phyloP scores from a whole-genome alignment of 345 rosid species.

The Eucalyptus cloeziana region DNA sequence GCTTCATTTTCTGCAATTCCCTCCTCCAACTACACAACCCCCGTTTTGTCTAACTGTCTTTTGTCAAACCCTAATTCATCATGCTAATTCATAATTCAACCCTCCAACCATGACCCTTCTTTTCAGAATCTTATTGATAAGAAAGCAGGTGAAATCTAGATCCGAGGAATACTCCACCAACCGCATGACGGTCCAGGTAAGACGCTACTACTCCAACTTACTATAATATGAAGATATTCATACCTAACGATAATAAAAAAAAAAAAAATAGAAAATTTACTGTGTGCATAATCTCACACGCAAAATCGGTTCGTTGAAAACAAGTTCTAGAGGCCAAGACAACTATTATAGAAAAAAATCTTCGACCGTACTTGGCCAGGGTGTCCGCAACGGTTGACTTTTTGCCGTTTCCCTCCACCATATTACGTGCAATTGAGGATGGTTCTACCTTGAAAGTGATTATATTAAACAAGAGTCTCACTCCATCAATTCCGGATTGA shows the following conservation, averaged over 20 bases:
- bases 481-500: not conserved
- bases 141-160: not conserved
- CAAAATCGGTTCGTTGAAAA: not conserved
- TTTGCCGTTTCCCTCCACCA: not conserved
- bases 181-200: no score
- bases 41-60: not conserved
- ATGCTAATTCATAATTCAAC: not conserved
- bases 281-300: not conserved
- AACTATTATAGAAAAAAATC: not conserved
- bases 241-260: not conserved
- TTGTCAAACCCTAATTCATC: not conserved
- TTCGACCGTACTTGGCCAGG: not conserved
- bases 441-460: not conserved
- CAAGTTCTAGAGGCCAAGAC: not conserved
- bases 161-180: not conserved
- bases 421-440: not conserved
- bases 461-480: not conserved
- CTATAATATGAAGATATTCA: not conserved
- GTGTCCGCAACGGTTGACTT: not conserved
- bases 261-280: accelerated
- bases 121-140: not conserved
- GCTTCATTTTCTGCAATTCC: not conserved
- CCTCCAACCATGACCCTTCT: not conserved
- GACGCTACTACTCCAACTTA: no score
- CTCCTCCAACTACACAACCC: not conserved